A percentile compares a stretch with the other conserved stretches of the same genome.
These are phyloP conservation scores for Aspergillus alliaceus DNA, from an alignment of 2,329 filamentous ascomycete genomes.

Conservation along the genomic window DNA sequence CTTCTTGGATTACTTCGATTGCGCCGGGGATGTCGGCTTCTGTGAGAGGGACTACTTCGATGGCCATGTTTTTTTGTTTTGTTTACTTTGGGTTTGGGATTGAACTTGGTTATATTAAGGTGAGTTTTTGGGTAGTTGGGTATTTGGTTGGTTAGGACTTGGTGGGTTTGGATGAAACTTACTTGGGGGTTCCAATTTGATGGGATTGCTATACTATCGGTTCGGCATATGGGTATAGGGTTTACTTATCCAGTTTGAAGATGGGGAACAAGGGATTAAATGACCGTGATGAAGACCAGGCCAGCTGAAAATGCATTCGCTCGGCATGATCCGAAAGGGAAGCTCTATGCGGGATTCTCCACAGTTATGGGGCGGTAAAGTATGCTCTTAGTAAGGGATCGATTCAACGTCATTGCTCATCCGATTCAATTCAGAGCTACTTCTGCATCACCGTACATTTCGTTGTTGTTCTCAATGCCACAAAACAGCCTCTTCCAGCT, in stretches of 20 bases:
- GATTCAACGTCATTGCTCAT: neutral
- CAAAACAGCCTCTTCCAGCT: neutral
- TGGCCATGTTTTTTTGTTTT: constrained; percentile 41
- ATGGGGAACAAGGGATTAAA: too few species aligned
- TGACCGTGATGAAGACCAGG: too few species aligned
- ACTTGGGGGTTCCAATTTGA: too few species aligned
- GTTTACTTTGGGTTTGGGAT: neutral
- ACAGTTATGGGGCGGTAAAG: neutral
- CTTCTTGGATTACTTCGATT: constrained; percentile 64
- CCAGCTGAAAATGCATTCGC: neutral
- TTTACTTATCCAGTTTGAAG: too few species aligned
- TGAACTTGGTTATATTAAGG: too few species aligned
- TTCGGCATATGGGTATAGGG: too few species aligned
- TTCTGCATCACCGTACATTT: neutral
- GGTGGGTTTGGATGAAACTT: too few species aligned
- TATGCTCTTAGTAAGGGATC: too few species aligned
- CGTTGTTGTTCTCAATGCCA: neutral
- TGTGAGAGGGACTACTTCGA: constrained; percentile 57
- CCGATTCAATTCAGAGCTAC: neutral
- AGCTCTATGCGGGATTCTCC: neutral
- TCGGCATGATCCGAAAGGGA: neutral
- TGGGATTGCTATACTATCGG: too few species aligned
- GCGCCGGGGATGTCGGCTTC: constrained; percentile 63
- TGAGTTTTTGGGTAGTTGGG: too few species aligned
- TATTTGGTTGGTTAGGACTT: too few species aligned